Base-by-base conservation (phyloP, 73 alveolate genomes). In the Symbiodinium natans region DNA sequence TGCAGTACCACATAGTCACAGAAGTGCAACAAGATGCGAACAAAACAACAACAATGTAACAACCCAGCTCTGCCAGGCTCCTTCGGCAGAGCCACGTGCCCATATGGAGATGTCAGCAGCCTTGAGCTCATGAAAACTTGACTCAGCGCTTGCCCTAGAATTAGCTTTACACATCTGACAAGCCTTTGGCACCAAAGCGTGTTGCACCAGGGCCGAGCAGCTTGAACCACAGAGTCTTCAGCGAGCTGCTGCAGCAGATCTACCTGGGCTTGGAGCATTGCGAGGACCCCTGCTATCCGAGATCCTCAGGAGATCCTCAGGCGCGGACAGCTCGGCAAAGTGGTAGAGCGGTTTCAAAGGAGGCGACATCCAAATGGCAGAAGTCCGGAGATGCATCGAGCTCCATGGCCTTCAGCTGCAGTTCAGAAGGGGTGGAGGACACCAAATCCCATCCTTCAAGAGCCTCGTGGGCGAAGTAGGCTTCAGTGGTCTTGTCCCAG, bases 31-130 rank as follows among this genome's bases (percentile, higher is more conserved):
- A n/a, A n/a, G n/a, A n/a, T n/a, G n/a, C n/a, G n/a, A n/a, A n/a
- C n/a, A 33, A 29, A 73, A 31, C 42, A n/a, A 73, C 13, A 23
- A 29, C 84, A 74, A 25, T 25, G 33, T 59, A 13, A n/a, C 33
- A 25, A 59, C 36, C 36, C 25, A 31, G n/a, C 36, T 29, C 48
- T 0, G 77, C 63, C 80, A 2, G 13, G 94, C 77, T 63, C 94
- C 94, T 89, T 89, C 96, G 1, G 96, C 96, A 13, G 96, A 89
- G 31, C 96, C 96, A 27, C 96, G 96, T 1, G 96, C 96, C 96
- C 96, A 89, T 6, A 89, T 56, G 29, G 87, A 59, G 6, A 89
- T 74, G 43, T 89, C 96, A 9, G 96, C 96, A n/a, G 96, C 96
- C 94, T 87, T n/a, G 68, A 48, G 23, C 77, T 27, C n/a, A 52